These are phyloP conservation scores for Omphalotus olearius DNA, from an alignment of 1,284 basidiomycete genomes.

Conservation along the genomic window DNA sequence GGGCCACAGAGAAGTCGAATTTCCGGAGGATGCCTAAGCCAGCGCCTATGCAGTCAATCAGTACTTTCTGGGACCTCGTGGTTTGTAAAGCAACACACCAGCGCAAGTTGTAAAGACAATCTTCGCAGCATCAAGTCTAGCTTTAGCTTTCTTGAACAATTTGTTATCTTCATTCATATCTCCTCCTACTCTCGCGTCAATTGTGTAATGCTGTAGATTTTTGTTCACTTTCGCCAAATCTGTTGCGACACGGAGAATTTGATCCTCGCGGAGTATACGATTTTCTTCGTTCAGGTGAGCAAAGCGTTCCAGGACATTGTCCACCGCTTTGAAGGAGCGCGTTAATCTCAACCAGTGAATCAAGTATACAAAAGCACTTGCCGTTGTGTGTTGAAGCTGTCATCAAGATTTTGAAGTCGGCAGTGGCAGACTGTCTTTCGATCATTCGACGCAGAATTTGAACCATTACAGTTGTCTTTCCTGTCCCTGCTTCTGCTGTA, in stretches of 20 bases:
- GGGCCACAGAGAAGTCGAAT: slow-evolving; percentile 52
- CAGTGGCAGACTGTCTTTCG: slow-evolving; percentile 19
- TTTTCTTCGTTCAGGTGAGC: slow-evolving; percentile 38
- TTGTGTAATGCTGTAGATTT: slow-evolving; percentile 49
- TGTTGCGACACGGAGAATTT: slow-evolving; percentile 61
- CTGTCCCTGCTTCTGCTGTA: slow-evolving; percentile 41
- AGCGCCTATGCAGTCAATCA: slow-evolving; percentile 32
- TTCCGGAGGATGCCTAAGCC: slow-evolving; percentile 55
- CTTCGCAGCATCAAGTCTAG: slow-evolving; percentile 47
- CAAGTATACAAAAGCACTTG: slow-evolving; percentile 18
- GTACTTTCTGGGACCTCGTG: slow-evolving; percentile 3
- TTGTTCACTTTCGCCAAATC: slow-evolving; percentile 58
- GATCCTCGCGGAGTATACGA: slow-evolving; percentile 42
- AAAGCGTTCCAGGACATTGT: slow-evolving; percentile 65
- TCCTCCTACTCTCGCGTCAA: slow-evolving; percentile 63
- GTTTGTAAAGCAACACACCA: slow-evolving; percentile 22
- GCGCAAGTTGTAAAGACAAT: slow-evolving; percentile 65
- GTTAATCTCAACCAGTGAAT: background rate
- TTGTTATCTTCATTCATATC: slow-evolving; percentile 57
- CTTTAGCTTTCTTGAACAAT: slow-evolving; percentile 52
- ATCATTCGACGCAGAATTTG: slow-evolving; percentile 50
- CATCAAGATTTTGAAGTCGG: slow-evolving; percentile 51
- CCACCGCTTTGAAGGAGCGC: slow-evolving; percentile 41
- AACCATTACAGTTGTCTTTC: slow-evolving; percentile 66
- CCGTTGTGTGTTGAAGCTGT: slow-evolving; percentile 68